Evolutionary conservation across 768 basidiomycete genomes (phyloP).

Genomic region (Termitomyces sp.): DNA sequence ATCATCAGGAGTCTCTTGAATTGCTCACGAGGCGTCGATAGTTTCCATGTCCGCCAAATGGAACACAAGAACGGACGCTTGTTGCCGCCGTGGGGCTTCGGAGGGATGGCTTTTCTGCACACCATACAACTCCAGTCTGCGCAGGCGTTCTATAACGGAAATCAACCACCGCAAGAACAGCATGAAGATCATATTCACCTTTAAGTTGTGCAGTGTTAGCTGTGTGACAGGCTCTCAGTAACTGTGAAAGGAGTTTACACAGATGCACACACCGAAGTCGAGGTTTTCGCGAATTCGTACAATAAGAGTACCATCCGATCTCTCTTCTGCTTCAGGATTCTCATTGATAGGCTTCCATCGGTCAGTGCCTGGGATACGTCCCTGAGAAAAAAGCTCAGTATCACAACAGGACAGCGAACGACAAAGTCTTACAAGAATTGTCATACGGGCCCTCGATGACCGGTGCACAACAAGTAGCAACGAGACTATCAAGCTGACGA

Average conservation of each 20-base stretch:
- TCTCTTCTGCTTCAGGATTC: slow-evolving; percentile 78
- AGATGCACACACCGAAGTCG: slow-evolving; percentile 66
- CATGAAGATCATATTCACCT: slow-evolving; percentile 32
- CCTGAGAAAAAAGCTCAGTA: slow-evolving; percentile 34
- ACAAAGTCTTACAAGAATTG: slow-evolving; percentile 62
- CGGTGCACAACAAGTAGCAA: slow-evolving; percentile 86
- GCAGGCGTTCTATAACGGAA: slow-evolving; percentile 54
- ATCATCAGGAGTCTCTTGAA: background rate
- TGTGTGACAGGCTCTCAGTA: slow-evolving; percentile 18
- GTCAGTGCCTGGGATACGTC: slow-evolving; percentile 83
- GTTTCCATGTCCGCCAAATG: slow-evolving; percentile 90
- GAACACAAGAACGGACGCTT: slow-evolving; percentile 78
- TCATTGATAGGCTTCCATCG: slow-evolving; percentile 90
- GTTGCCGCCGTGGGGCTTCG: slow-evolving; percentile 72
- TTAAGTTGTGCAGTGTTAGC: slow-evolving; percentile 96
- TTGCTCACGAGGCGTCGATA: slow-evolving; percentile 83
- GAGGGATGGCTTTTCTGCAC: slow-evolving; percentile 77
- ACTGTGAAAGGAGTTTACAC: background rate
- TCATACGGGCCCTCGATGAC: slow-evolving; percentile 85
- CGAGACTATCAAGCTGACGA: slow-evolving; percentile 84
- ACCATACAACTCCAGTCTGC: slow-evolving; percentile 88
- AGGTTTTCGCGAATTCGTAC: slow-evolving; percentile 86
- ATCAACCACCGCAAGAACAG: background rate
- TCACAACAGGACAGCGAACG: background rate
- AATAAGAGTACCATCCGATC: slow-evolving; percentile 76